Base-by-base conservation (phyloP, 371 early-diverging fungal genomes). In the Smittium mucronatum region DNA sequence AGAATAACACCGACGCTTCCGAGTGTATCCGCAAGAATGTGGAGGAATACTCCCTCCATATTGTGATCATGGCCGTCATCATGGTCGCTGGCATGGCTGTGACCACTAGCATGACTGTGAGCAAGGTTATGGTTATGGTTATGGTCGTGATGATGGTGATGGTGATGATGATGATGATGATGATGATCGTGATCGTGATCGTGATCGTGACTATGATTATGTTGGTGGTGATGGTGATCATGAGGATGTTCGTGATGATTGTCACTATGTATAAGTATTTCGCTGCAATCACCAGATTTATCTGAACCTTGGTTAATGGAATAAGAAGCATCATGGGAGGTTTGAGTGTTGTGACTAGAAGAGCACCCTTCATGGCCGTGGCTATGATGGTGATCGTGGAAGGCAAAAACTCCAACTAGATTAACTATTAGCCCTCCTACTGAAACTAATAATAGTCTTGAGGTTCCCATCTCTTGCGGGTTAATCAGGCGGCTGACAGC, bases 1-100 rank as follows among this genome's bases (percentile, higher is more conserved):
- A 93, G 84, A 67, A 97, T 94, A 0, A 97, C 96, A 63, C 95
- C 95, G 1, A 94, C 93, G 33, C 93, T 93, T 5, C 98, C 98
- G 21, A 97, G 81, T 0, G 96, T 93, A 78, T 97, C 98, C 2
- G 95, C 93, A 74, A 97, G 80, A 36, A 97, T 88, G 72, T 97
- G 98, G 70, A 97, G 77, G 76, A 95, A 97, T 60, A 97, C 92
- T 58, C 96, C 90, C 74, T 89, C 85, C 90, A 91, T 90, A 71
- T 89, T 90, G 29, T 86, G 87, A 75, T 83, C 83, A 63, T 78
- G 73, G 71, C 75, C 79, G 26, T 72, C 74, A 64, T 69, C 29
- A 70, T 81, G 73, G 36, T 73, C 72, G 60, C 66, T 60, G 36
- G 57, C 58, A 47, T 76, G 74, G 67, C 60, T 28, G 25, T 72